Percentiles rank a stretch among this genome's conserved stretches.
Conservation (phyloP, 1,284 basidiomycete species). For the Ceratobasidium sp. region DNA sequence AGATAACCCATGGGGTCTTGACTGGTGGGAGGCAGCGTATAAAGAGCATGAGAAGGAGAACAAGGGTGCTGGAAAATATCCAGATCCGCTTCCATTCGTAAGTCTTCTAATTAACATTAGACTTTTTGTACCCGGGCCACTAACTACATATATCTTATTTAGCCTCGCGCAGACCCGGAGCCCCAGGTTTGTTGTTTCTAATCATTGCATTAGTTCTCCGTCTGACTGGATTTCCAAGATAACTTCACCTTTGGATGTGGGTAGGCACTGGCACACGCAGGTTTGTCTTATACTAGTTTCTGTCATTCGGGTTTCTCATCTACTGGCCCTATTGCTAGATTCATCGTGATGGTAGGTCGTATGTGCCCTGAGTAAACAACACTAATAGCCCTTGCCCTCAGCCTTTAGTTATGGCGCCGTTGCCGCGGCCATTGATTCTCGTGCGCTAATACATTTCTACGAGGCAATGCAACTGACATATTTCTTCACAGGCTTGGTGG, state of each 20-base stretch:
- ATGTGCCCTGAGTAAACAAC: too few species aligned
- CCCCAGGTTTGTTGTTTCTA: too few species aligned
- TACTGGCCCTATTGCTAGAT: neutral
- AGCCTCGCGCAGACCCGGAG: constrained; percentile 15
- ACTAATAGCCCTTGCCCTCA: neutral
- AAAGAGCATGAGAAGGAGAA: neutral
- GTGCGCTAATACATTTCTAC: too few species aligned
- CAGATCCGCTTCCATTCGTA: constrained; percentile 16
- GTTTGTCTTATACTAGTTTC: neutral
- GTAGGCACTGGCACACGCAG: constrained; percentile 7
- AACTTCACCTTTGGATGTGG: neutral
- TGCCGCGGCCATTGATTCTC: constrained; percentile 24
- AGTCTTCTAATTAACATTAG: neutral
- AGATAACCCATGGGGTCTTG: neutral
- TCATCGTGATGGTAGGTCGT: constrained; percentile 13
- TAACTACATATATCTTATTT: constrained; percentile 7
- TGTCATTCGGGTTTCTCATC: too few species aligned
- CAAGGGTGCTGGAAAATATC: neutral
- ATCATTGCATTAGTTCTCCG: too few species aligned
- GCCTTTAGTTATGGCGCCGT: neutral
- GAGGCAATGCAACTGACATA: too few species aligned
- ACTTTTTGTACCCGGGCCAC: neutral
- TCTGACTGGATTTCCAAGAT: too few species aligned
- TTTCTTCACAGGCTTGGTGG: too few species aligned
- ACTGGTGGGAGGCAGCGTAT: constrained; percentile 2